Evolutionary conservation across 257 asterid genomes (phyloP).

Genomic region (Solanum dulcamara): DNA sequence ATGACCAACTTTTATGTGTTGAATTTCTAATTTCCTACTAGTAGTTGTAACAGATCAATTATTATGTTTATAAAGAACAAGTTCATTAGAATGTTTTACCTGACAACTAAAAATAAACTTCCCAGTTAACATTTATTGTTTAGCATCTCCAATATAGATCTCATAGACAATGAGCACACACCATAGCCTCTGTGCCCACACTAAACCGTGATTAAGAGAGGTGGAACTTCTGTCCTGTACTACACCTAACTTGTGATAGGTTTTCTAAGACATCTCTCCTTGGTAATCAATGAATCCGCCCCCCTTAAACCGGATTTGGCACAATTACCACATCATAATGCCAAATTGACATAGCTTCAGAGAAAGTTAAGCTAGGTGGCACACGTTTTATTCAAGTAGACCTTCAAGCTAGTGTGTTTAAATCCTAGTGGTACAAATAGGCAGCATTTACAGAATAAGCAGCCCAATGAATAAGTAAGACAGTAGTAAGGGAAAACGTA

Average conservation of each 20-base stretch:
- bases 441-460: background rate
- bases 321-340: background rate
- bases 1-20: background rate
- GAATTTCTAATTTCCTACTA: background rate
- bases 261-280: background rate
- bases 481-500: background rate
- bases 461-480: background rate
- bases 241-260: background rate
- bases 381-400: background rate
- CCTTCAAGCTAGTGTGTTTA: background rate
- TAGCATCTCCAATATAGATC: background rate
- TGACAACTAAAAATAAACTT: background rate
- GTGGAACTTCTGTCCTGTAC: background rate
- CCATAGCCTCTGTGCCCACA: background rate
- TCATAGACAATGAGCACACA: background rate
- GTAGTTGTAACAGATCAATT: background rate
- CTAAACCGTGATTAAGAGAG: background rate
- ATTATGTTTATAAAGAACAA: background rate
- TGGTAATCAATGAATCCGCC: background rate
- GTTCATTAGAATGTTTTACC: background rate
- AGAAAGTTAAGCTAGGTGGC: background rate
- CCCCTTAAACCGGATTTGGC: background rate
- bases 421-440: background rate
- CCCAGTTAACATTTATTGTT: background rate
- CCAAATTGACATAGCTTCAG: background rate